Percentiles rank a stretch among this genome's conserved stretches.
Evolutionary conservation across 2,329 filamentous ascomycete genomes (phyloP).

Genomic region (Aspergillus fumigatiaffinis): DNA sequence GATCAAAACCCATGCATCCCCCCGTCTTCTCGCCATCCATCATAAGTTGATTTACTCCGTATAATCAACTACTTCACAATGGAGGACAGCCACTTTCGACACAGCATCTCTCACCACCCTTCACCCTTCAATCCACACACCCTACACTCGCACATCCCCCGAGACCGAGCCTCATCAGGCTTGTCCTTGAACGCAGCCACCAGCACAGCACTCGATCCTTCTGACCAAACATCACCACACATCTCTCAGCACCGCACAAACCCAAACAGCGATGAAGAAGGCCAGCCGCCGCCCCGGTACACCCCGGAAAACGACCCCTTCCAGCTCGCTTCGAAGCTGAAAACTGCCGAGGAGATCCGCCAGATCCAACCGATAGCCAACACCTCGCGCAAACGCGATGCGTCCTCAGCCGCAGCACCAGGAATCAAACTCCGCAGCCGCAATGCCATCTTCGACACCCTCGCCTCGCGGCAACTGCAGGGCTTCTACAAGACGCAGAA

Average conservation of each 20-base stretch:
- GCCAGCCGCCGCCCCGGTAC: slow-evolving; percentile 51
- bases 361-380: slow-evolving; percentile 67
- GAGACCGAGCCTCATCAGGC: neutral
- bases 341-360: slow-evolving; percentile 70
- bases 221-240: slow-evolving; percentile 10
- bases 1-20: neutral
- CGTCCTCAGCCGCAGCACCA: slow-evolving; percentile 27
- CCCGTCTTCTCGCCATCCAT: neutral
- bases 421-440: slow-evolving; percentile 35
- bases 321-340: slow-evolving; percentile 71
- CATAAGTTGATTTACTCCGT: neutral
- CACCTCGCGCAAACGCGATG: slow-evolving; percentile 66
- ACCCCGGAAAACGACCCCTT: slow-evolving; percentile 72
- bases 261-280: slow-evolving; percentile 42
- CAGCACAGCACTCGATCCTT: slow-evolving; percentile 41
- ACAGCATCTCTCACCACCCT: slow-evolving; percentile 27
- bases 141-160: slow-evolving; percentile 5
- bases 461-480: slow-evolving; percentile 47
- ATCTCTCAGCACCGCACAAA: slow-evolving; percentile 19
- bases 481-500: slow-evolving; percentile 90
- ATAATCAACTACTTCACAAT: slow-evolving; percentile 6
- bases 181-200: slow-evolving; percentile 31
- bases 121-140: slow-evolving; percentile 21
- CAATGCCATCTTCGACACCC: slow-evolving; percentile 6
- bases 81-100: slow-evolving; percentile 26